Conservation (phyloP, 2,329 filamentous ascomycete species). For the Mollisia scopiformis region DNA sequence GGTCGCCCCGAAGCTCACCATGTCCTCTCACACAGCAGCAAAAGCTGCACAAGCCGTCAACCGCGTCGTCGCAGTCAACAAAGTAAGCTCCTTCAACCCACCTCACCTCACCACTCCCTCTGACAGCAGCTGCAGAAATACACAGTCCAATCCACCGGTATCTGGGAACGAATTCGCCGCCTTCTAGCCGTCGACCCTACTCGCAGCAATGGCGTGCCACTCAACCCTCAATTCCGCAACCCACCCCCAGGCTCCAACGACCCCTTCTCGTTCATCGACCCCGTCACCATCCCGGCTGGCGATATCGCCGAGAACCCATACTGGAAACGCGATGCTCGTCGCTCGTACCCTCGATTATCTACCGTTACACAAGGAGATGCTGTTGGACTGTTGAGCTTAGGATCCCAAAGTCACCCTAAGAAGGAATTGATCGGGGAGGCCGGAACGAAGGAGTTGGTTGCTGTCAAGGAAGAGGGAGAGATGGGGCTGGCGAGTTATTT, state of each 20-base stretch:
- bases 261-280: constrained; percentile 76
- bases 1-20: constrained; percentile 37
- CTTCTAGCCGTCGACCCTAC: constrained; percentile 80
- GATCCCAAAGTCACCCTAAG: constrained; percentile 80
- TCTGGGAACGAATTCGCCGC: constrained; percentile 85
- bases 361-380: constrained; percentile 83
- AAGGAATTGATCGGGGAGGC: constrained; percentile 80
- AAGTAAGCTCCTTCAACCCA: constrained; percentile 49
- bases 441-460: constrained; percentile 73
- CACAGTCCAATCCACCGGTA: constrained; percentile 83
- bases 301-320: constrained; percentile 92
- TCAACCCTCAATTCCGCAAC: constrained; percentile 91
- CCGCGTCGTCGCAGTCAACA: constrained; percentile 57
- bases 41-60: constrained; percentile 61
- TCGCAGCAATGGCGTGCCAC: constrained; percentile 87
- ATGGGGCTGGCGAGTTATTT: constrained; percentile 76
- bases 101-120: constrained; percentile 19
- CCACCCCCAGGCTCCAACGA: constrained; percentile 77
- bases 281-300: constrained; percentile 79
- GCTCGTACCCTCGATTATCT: constrained; percentile 79
- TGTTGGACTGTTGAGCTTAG: constrained; percentile 82
- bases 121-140: constrained; percentile 72
- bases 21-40: constrained; percentile 52
- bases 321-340: constrained; percentile 90
- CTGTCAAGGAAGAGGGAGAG: constrained; percentile 74